Base-by-base conservation (phyloP, 148 eudicot genomes). In the Persicaria maculosa region DNA sequence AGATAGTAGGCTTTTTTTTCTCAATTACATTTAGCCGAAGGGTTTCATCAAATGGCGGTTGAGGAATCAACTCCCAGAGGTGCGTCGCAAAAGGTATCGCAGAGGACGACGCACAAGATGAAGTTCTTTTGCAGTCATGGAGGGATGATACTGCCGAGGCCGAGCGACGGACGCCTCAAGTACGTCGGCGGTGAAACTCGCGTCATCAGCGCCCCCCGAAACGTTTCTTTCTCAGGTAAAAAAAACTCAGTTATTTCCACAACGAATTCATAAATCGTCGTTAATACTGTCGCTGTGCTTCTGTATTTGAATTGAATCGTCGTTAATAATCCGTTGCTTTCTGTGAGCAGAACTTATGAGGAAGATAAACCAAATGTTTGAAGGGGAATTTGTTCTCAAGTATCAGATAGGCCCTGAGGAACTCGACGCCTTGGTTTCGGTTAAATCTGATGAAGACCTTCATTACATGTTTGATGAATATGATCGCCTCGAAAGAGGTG, bases 171-270 rank as follows among this genome's bases (percentile, higher is more conserved):
- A 12, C 79, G 77, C 15, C 92, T 91, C 72, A 89, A 88, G 48
- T 91, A 91, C 48, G 80, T 89, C 4, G 97, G 94, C 19, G 97
- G 94, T 25, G 97, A 91, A 80, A 89, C 94, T 9, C 94, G 97
- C 1, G 85, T 86, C 62, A 76, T 91, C 47, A 85, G 83, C 6
- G 82, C 89, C 20, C 80, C 86, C 65, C 80, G 85, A 0, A 80
- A 83, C 57, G 77, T 88, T 65, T 71, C 57, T 6, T 84, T 88
- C 70, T 62, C 83, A 19, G 94, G 97, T 81, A 77, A 5, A 54
- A 5, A 53, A 14, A 12, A 4, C 5, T 14, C 5, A 16, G 5
- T 53, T 4, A 1, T 53, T 53, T 16, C 3, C 40, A 36, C 20
- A 14, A 62, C 8, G 7, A 62, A n/a, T n/a, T n/a, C n/a, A 16